Conservation (phyloP, 768 basidiomycete species). For the Cystofilobasidium ferigula region DNA sequence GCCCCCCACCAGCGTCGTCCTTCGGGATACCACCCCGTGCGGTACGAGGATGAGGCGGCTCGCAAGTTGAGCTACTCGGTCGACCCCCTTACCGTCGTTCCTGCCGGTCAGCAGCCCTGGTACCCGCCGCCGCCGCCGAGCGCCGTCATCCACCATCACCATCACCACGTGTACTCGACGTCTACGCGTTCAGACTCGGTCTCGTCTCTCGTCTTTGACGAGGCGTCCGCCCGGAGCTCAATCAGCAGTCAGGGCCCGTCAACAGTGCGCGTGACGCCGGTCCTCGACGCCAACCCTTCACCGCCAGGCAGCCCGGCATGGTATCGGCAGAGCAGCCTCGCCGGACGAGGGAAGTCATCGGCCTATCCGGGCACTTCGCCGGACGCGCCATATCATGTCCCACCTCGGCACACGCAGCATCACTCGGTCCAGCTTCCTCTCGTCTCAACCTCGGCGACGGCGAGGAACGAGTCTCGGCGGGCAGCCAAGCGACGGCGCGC, state of each 20-base stretch:
- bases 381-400: too few species aligned
- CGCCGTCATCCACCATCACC: neutral
- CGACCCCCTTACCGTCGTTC: neutral
- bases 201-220: neutral
- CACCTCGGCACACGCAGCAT: too few species aligned
- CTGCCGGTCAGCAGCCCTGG: neutral
- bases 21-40: neutral
- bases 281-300: neutral
- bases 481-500: neutral
- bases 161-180: neutral
- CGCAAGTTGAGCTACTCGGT: neutral
- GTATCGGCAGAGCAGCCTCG: too few species aligned
- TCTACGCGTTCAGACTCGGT: neutral
- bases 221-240: neutral
- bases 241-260: neutral
- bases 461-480: neutral
- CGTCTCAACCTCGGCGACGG: too few species aligned
- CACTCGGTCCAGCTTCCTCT: too few species aligned
- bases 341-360: too few species aligned
- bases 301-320: neutral
- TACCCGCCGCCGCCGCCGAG: neutral
- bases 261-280: neutral
- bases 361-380: too few species aligned
- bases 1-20: neutral
- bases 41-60: neutral